Percentiles rank a stretch among this genome's conserved stretches.
Evolutionary conservation across 176 grass and related monocot species (phyloP).

Genomic region (Dendrocalamus sinicus): DNA sequence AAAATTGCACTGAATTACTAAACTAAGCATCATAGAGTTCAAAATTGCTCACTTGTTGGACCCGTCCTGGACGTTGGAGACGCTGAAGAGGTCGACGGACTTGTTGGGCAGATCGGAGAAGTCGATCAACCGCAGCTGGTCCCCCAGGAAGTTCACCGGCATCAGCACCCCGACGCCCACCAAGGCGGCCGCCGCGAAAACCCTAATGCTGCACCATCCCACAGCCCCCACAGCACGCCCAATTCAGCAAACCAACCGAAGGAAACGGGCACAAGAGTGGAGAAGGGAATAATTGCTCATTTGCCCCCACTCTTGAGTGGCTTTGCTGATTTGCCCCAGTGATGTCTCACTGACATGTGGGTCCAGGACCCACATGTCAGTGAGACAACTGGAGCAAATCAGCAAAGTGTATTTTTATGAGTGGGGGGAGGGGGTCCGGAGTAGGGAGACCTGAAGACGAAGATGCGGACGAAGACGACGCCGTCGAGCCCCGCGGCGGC

Average conservation of each 20-base stretch:
- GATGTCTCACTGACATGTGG: too few species aligned
- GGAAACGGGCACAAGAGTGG: background rate
- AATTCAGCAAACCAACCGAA: background rate
- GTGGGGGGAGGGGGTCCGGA: background rate
- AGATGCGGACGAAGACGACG: constrained; percentile 86
- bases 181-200: constrained; percentile 68
- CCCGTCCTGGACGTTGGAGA: constrained; percentile 90
- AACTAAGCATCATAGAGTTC: background rate
- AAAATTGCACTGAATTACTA: background rate
- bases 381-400: too few species aligned
- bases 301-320: too few species aligned
- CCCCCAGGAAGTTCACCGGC: constrained; percentile 78
- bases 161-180: constrained; percentile 79
- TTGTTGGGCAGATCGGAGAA: constrained; percentile 81
- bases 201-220: constrained; percentile 65
- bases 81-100: constrained; percentile 82
- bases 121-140: constrained; percentile 77
- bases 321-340: too few species aligned
- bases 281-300: background rate
- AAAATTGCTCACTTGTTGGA: constrained; percentile 68
- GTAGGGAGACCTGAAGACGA: constrained; percentile 70
- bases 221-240: constrained; percentile 1
- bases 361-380: too few species aligned
- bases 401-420: too few species aligned
- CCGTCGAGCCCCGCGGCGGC: constrained; percentile 77